A percentile compares a stretch with the other conserved stretches of the same genome.
These are phyloP conservation scores for Neurospora hispaniola DNA, from an alignment of 495 filamentous ascomycete species.

Conservation along the genomic window DNA sequence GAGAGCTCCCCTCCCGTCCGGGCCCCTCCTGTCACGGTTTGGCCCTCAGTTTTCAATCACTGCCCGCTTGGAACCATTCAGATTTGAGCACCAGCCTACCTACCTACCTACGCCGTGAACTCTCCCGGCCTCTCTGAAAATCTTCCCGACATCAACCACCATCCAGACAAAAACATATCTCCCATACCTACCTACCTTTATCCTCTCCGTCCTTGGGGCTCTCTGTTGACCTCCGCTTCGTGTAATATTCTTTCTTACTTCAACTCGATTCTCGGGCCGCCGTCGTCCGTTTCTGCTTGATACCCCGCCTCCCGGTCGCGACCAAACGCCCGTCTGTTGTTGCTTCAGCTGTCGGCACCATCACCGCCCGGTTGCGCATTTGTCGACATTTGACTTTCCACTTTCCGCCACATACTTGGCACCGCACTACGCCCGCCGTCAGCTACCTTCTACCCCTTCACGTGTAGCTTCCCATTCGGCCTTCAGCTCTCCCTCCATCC, in stretches of 20 bases:
- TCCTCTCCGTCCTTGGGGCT: not conserved
- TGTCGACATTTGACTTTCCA: not conserved
- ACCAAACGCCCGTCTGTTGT: not conserved
- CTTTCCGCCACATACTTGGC: not conserved
- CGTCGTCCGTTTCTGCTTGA: not conserved
- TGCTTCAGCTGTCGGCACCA: not conserved
- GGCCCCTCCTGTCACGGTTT: not conserved
- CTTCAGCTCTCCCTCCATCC: not conserved
- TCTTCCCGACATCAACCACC: conserved; percentile 7
- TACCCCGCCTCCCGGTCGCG: not conserved
- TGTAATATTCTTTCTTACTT: conserved; percentile 8
- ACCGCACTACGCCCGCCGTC: not conserved
- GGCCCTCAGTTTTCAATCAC: not conserved
- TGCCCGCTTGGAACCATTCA: not conserved
- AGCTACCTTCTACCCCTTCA: not conserved
- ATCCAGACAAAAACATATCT: not conserved
- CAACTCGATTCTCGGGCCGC: not conserved
- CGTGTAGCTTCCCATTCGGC: not conserved
- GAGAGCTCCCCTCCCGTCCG: not conserved
- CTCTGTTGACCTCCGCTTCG: not conserved
- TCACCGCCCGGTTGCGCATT: not conserved
- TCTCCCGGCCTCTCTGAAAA: conserved; percentile 2
- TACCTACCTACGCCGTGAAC: not conserved
- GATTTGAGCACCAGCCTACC: not conserved
- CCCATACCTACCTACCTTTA: not conserved